Conservation (phyloP, 1,284 basidiomycete genomes). For the Tilletia walkeri region DNA sequence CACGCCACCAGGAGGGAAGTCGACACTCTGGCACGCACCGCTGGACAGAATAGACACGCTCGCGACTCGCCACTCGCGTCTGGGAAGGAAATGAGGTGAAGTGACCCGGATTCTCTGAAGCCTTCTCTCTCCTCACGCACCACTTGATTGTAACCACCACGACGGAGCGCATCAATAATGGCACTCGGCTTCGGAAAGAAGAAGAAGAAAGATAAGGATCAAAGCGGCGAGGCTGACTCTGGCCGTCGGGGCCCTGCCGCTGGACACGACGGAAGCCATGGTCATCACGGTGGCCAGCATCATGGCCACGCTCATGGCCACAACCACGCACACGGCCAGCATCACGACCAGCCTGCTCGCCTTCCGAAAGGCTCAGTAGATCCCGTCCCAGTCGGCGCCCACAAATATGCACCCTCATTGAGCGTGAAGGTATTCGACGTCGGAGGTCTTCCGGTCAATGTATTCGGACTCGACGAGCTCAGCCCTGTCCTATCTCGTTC, state of each 20-base stretch:
- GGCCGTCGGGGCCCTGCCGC: background rate
- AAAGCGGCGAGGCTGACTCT: background rate
- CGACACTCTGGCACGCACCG: too few relatives aligned
- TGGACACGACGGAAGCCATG: background rate
- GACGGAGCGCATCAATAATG: background rate
- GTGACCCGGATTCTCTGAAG: too few relatives aligned
- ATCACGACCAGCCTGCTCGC: background rate
- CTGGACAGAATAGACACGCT: too few relatives aligned
- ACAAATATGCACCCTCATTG: constrained; percentile 13
- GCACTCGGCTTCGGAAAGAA: constrained; percentile 20
- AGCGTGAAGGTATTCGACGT: constrained; percentile 35
- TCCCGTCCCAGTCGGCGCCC: background rate
- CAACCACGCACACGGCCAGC: background rate
- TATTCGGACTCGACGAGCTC: constrained; percentile 48
- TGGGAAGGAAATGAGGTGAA: too few relatives aligned
- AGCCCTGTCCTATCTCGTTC: constrained; percentile 35
- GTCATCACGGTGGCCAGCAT: background rate
- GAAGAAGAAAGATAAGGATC: constrained; percentile 16
- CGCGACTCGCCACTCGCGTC: too few relatives aligned
- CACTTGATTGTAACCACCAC: too few relatives aligned
- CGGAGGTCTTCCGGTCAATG: constrained; percentile 47
- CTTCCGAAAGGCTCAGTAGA: constrained; percentile 16
- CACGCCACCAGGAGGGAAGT: too few relatives aligned
- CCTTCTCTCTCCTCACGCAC: too few relatives aligned
- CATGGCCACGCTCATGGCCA: background rate